A percentile compares a stretch with the other conserved stretches of the same genome.
Evolutionary conservation across 192 early-diverging fungal species (phyloP).

Genomic region (Blastocladiella britannica): DNA sequence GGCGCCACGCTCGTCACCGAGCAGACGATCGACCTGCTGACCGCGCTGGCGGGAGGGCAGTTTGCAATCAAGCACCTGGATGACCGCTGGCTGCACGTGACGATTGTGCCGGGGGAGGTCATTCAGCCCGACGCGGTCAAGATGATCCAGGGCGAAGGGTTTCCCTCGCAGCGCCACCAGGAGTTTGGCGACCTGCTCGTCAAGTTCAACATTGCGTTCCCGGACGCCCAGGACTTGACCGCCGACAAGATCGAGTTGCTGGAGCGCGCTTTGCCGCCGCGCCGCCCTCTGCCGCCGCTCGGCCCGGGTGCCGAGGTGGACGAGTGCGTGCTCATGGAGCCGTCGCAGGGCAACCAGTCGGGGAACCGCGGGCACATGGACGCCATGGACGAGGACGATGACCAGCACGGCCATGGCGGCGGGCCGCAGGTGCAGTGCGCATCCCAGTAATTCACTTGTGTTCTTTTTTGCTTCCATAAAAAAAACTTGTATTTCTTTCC

Average conservation of each 20-base stretch:
- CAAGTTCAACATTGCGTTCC: slow-evolving; percentile 88
- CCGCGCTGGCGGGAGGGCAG: slow-evolving; percentile 86
- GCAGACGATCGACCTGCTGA: slow-evolving; percentile 81
- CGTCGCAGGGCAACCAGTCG: slow-evolving; percentile 50
- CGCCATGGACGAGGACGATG: slow-evolving; percentile 46
- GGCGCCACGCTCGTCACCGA: slow-evolving; percentile 83
- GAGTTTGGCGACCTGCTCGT: slow-evolving; percentile 82
- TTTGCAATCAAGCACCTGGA: slow-evolving; percentile 84
- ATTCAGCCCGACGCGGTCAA: slow-evolving; percentile 86
- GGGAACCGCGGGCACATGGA: slow-evolving; percentile 32
- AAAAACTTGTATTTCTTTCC: too few species aligned
- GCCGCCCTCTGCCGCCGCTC: slow-evolving; percentile 26
- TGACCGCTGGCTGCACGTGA: slow-evolving; percentile 66
- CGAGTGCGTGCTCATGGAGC: slow-evolving; percentile 56
- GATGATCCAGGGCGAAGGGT: slow-evolving; percentile 73
- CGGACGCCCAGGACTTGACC: slow-evolving; percentile 50
- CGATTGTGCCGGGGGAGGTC: slow-evolving; percentile 79
- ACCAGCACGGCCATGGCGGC: slow-evolving; percentile 33
- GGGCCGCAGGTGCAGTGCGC: slow-evolving; percentile 84
- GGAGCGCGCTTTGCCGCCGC: slow-evolving; percentile 60
- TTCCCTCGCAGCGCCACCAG: slow-evolving; percentile 78
- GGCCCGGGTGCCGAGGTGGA: slow-evolving; percentile 44
- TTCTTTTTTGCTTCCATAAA: too few species aligned
- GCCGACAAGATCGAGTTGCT: slow-evolving; percentile 49
- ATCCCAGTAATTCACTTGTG: slow-evolving; percentile 81